phyloP scores from a whole-genome alignment of 2,329 filamentous ascomycete species.

The Colletotrichum simmondsii region DNA sequence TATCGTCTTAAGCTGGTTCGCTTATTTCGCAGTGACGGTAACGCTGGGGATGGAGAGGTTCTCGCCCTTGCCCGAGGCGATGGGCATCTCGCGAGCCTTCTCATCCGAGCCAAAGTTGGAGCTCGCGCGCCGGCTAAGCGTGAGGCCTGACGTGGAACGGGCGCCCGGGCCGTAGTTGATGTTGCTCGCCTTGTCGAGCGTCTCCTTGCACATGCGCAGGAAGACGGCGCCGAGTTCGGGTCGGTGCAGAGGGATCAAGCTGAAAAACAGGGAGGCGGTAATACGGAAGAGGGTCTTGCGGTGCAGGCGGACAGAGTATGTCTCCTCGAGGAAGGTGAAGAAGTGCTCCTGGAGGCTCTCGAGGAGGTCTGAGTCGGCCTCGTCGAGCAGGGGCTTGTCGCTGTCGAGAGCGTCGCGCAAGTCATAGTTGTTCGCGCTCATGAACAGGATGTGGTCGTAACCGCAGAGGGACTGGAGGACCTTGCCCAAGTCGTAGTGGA shows the following conservation, averaged over 20 bases:
- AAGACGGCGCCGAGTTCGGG: constrained; percentile 41
- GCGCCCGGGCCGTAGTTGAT: constrained; percentile 35
- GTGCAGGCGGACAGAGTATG: constrained; percentile 40
- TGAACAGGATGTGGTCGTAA: constrained; percentile 44
- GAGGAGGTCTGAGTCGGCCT: constrained; percentile 40
- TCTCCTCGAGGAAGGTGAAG: constrained; percentile 41
- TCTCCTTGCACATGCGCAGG: constrained; percentile 40
- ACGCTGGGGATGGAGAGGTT: constrained; percentile 24
- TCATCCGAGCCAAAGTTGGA: constrained; percentile 32
- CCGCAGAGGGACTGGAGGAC: constrained; percentile 44
- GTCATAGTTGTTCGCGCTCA: constrained; percentile 37
- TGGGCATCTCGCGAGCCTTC: constrained; percentile 32
- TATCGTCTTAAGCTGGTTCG: background rate
- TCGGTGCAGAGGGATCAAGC: constrained; percentile 43
- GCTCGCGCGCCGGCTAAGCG: constrained; percentile 32
- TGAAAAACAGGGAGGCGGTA: constrained; percentile 44
- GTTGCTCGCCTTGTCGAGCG: constrained; percentile 39
- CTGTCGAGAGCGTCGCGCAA: constrained; percentile 30
- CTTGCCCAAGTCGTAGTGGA: constrained; percentile 45
- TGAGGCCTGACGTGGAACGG: constrained; percentile 24
- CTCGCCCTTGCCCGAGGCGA: constrained; percentile 22
- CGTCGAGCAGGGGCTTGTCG: constrained; percentile 38
- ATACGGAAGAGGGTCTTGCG: constrained; percentile 45
- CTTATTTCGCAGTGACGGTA: constrained; percentile 24
- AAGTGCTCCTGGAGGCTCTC: constrained; percentile 39